Evolutionary conservation across 1,284 basidiomycete species (phyloP).

Genomic region (Kalmanozyma brasiliensis): DNA sequence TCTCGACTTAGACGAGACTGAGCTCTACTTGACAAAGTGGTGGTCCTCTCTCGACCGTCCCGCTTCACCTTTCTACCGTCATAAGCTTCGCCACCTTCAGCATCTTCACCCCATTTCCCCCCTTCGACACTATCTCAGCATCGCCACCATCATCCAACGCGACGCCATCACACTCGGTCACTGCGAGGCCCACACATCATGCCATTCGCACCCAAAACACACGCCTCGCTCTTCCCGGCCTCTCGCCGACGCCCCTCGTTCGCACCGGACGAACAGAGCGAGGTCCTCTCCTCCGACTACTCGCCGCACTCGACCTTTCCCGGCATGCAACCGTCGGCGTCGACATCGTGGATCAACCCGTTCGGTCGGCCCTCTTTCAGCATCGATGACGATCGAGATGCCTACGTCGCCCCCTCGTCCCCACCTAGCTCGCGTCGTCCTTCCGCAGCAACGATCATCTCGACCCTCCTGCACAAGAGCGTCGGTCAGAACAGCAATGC

Average conservation of each 20-base stretch:
- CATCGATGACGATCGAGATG: conserved; percentile 20
- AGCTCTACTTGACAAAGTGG: no score
- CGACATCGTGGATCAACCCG: conserved; percentile 26
- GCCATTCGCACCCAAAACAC: conserved; percentile 7
- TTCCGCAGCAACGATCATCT: conserved; percentile 32
- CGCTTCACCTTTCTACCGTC: no score
- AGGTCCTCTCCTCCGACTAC: background rate
- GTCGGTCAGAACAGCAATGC: background rate
- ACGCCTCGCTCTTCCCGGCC: conserved; percentile 3
- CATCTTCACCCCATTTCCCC: no score
- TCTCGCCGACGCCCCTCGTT: conserved; percentile 20
- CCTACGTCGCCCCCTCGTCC: conserved; percentile 16
- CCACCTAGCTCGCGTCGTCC: conserved; percentile 14
- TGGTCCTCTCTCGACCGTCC: no score
- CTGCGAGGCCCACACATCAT: no score
- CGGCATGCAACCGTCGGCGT: conserved; percentile 18
- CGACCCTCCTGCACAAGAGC: conserved; percentile 15
- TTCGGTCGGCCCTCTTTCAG: conserved; percentile 19
- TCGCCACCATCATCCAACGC: no score
- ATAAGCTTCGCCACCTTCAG: no score
- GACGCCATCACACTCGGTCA: no score
- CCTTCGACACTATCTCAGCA: no score
- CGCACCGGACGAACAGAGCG: conserved; percentile 7
- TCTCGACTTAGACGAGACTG: no score
- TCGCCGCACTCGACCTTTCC: background rate